A percentile compares a stretch with the other conserved stretches of the same genome.
Conservation (phyloP, 1,284 basidiomycete species). For the Ceratobasidium sp. region DNA sequence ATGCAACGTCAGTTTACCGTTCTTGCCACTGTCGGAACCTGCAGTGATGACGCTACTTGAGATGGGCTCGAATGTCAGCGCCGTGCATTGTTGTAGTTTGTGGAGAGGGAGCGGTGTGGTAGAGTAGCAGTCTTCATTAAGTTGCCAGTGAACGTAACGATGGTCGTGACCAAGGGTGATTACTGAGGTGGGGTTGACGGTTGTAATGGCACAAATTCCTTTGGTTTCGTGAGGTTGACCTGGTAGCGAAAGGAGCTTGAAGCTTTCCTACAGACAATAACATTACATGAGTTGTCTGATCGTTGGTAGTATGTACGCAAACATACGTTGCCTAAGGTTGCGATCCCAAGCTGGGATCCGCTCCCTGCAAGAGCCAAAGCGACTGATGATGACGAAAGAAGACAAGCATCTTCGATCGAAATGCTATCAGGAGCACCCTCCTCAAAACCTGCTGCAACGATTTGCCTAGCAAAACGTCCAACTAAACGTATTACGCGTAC, state of each 20-base stretch:
- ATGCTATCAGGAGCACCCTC: conserved; percentile 10
- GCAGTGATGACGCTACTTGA: conserved; percentile 7
- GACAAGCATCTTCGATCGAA: conserved; percentile 30
- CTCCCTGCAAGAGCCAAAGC: conserved; percentile 14
- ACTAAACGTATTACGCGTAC: background rate
- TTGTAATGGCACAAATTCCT: conserved; percentile 10
- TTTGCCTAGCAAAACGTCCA: conserved; percentile 25
- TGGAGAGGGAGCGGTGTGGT: background rate
- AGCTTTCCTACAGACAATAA: conserved; percentile 4
- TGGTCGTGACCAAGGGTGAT: conserved; percentile 30
- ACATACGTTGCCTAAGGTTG: conserved; percentile 12
- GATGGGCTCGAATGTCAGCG: conserved; percentile 1
- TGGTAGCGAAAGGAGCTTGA: background rate
- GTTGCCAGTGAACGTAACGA: conserved; percentile 26
- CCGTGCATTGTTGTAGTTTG: conserved; percentile 28
- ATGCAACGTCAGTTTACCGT: conserved; percentile 15
- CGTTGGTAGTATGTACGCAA: too few species aligned
- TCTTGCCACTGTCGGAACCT: conserved; percentile 17
- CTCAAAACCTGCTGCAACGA: conserved; percentile 24
- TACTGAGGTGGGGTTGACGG: background rate
- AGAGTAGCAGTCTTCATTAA: background rate
- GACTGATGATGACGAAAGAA: conserved; percentile 27
- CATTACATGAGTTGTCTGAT: too few species aligned
- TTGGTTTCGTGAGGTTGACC: conserved; percentile 23
- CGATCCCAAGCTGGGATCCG: conserved; percentile 16